phyloP scores from a whole-genome alignment of 2,329 filamentous ascomycete genomes.

The Colletotrichum shisoi region DNA sequence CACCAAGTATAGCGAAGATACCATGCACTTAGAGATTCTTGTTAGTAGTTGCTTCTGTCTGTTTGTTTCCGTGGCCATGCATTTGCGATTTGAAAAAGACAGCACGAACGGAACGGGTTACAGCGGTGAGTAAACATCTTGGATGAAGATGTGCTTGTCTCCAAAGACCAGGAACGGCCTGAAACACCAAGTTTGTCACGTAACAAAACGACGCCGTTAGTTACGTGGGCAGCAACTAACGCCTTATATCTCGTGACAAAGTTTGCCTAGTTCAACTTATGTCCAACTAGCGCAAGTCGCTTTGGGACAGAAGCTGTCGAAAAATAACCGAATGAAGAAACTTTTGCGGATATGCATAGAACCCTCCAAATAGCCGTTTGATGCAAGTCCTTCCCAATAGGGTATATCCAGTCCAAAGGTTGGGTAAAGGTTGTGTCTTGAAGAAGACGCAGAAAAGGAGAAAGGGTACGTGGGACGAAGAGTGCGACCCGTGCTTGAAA shows the following conservation, averaged over 20 bases:
- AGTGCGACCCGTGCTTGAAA: conserved; percentile 19
- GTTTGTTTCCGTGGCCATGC: not conserved
- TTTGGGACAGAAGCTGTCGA: not conserved
- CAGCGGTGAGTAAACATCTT: conserved; percentile 7
- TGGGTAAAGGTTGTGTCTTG: not conserved
- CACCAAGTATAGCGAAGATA: conserved; percentile 10
- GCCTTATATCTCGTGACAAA: no score
- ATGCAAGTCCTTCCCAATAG: conserved; percentile 29
- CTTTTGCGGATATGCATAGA: conserved; percentile 23
- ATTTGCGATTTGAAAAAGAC: not conserved
- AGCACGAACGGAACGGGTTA: not conserved
- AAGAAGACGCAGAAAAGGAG: no score
- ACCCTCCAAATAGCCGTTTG: conserved; percentile 22
- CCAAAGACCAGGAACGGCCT: no score
- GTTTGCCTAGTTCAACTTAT: not conserved
- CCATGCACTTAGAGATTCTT: not conserved
- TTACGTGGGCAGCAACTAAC: no score
- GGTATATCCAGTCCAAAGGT: conserved; percentile 38
- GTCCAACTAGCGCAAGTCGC: not conserved
- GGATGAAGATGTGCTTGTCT: conserved; percentile 8
- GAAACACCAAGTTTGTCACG: not conserved
- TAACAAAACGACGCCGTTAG: no score
- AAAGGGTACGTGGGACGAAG: not conserved
- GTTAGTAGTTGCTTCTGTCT: not conserved
- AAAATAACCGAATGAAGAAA: not conserved